Percentiles rank a stretch among this genome's conserved stretches.
Conservation (phyloP, 2,329 filamentous ascomycete species). For the Aspergillus brasiliensis region DNA sequence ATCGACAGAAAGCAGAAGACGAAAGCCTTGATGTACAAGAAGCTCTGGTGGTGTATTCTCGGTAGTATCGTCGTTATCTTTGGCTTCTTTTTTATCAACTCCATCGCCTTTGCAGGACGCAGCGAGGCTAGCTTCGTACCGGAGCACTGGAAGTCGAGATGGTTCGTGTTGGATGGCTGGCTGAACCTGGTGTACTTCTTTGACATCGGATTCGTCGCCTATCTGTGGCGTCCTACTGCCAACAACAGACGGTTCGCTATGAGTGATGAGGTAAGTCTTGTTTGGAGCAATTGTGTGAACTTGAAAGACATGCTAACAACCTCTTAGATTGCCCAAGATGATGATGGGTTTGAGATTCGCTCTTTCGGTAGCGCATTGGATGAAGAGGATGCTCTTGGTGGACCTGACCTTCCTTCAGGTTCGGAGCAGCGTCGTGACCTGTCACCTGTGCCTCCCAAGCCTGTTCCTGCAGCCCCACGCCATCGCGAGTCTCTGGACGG, state of each 20-base stretch:
- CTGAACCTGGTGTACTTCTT: conserved; percentile 93
- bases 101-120: conserved; percentile 86
- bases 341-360: conserved; percentile 95
- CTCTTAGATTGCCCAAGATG: conserved; percentile 82
- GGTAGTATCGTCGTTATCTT: conserved; percentile 93
- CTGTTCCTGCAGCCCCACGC: conserved; percentile 52
- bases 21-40: conserved; percentile 96
- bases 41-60: conserved; percentile 97
- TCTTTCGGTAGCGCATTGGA: conserved; percentile 79
- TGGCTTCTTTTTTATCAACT: conserved; percentile 98
- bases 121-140: conserved; percentile 88
- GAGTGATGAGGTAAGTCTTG: conserved; percentile 76
- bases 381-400: conserved; percentile 57
- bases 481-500: conserved; percentile 71
- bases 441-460: conserved; percentile 52
- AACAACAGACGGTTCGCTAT: conserved; percentile 98
- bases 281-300: background rate
- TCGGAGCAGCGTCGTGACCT: conserved; percentile 38
- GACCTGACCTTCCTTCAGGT: conserved; percentile 33
- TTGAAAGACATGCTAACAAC: conserved; percentile 28
- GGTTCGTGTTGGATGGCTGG: conserved; percentile 98
- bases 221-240: conserved; percentile 92
- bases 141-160: conserved; percentile 94
- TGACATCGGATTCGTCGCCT: conserved; percentile 89
- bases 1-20: conserved; percentile 88